These are phyloP conservation scores for Sphagnurus paluster DNA, from an alignment of 1,284 basidiomycete species.

Conservation along the genomic window DNA sequence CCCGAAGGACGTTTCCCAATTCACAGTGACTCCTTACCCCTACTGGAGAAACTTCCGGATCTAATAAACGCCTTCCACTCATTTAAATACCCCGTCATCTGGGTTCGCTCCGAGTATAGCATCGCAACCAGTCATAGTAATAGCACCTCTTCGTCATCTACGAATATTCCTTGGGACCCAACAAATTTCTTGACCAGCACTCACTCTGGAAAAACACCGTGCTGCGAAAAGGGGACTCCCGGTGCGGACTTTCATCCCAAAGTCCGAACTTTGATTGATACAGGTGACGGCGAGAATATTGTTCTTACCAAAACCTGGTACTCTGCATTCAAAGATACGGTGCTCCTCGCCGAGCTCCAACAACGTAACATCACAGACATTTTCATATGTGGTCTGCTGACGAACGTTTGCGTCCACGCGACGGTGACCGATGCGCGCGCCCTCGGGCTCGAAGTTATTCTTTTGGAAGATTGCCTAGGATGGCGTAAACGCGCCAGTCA, in stretches of 20 bases:
- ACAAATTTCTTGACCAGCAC: slow-evolving; percentile 17
- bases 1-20: slow-evolving; percentile 22
- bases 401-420: slow-evolving; percentile 25
- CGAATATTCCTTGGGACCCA: slow-evolving; percentile 7
- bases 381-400: slow-evolving; percentile 23
- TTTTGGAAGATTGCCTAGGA: slow-evolving; percentile 23
- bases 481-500: slow-evolving; percentile 24
- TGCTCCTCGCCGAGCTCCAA: slow-evolving; percentile 17
- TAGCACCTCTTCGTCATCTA: not conserved
- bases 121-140: not conserved
- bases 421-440: slow-evolving; percentile 22
- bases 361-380: slow-evolving; percentile 18
- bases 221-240: slow-evolving; percentile 21
- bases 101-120: slow-evolving; percentile 24
- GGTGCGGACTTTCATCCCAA: slow-evolving; percentile 21
- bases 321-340: slow-evolving; percentile 26
- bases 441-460: slow-evolving; percentile 19
- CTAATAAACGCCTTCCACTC: slow-evolving; percentile 16
- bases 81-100: slow-evolving; percentile 14
- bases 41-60: slow-evolving; percentile 16
- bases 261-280: slow-evolving; percentile 12
- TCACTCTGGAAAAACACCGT: slow-evolving; percentile 23
- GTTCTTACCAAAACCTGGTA: slow-evolving; percentile 25
- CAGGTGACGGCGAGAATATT: slow-evolving; percentile 9
- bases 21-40: slow-evolving; percentile 15